These are phyloP conservation scores for Cladosporium sp. DNA, from an alignment of 2,329 filamentous ascomycete species.

Conservation along the genomic window DNA sequence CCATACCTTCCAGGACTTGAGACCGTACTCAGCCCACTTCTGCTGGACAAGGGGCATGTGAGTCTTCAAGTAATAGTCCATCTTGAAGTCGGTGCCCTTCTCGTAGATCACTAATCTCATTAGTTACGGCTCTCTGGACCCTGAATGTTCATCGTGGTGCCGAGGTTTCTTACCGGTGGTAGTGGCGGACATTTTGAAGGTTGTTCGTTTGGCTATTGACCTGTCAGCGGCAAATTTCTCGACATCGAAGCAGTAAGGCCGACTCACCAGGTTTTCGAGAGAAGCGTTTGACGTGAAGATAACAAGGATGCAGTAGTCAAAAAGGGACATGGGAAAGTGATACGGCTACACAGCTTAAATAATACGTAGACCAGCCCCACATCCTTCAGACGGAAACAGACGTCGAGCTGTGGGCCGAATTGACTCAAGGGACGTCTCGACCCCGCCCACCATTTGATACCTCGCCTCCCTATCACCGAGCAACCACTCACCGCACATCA, in stretches of 20 bases:
- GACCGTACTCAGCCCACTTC: conserved; percentile 28
- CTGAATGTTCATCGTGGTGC: background rate
- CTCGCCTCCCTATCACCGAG: conserved; percentile 8
- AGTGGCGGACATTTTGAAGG: conserved; percentile 4
- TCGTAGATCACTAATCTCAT: conserved; percentile 30
- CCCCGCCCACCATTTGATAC: conserved; percentile 1
- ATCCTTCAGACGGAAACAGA: conserved; percentile 1
- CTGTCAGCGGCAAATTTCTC: background rate
- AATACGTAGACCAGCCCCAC: conserved; percentile 3
- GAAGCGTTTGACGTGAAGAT: background rate
- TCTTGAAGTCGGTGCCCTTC: conserved; percentile 33
- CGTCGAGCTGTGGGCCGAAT: background rate
- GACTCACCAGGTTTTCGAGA: no score
- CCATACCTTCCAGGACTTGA: conserved; percentile 26
- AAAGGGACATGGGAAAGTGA: background rate
- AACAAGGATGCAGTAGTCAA: background rate
- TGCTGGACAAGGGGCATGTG: conserved; percentile 36
- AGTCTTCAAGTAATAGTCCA: conserved; percentile 35
- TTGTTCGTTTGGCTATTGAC: background rate
- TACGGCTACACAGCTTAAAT: background rate
- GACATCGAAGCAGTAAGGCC: no score
- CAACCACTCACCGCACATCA: conserved; percentile 2
- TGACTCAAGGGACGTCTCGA: conserved; percentile 1
- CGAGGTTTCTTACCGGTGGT: background rate
- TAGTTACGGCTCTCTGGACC: background rate